These are phyloP conservation scores for Kuraishia piskuri DNA, from an alignment of 805 yeast genomes.

Conservation along the genomic window DNA sequence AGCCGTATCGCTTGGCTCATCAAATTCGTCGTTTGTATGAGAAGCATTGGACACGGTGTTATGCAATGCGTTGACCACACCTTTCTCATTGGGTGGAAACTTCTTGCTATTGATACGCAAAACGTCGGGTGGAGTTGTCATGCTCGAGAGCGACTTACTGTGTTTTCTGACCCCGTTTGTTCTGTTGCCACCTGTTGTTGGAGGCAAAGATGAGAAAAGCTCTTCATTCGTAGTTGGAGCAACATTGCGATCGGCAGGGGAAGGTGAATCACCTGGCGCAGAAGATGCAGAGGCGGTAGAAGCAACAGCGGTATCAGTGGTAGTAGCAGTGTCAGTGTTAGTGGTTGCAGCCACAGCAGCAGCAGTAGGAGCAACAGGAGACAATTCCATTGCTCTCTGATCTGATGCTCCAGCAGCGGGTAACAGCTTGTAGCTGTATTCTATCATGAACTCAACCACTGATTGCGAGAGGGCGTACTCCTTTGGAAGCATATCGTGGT, in stretches of 20 bases:
- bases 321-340: too few species aligned
- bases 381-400: neutral
- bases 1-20: conserved; percentile 1
- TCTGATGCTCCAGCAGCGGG: conserved; percentile 29
- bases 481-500: conserved; percentile 85
- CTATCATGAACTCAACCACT: conserved; percentile 83
- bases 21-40: neutral
- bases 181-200: neutral
- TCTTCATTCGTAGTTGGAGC: conserved; percentile 7
- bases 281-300: too few species aligned
- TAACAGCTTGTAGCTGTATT: conserved; percentile 70
- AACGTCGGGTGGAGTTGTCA: conserved; percentile 22
- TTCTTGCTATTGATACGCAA: neutral
- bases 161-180: conserved; percentile 9
- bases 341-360: neutral
- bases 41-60: neutral
- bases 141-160: conserved; percentile 27
- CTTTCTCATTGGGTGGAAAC: neutral
- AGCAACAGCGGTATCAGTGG: too few species aligned
- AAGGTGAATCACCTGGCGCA: neutral
- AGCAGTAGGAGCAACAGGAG: neutral
- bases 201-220: neutral
- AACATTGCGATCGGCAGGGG: conserved; percentile 4
- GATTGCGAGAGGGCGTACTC: conserved; percentile 83
- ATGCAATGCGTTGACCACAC: neutral